Evolutionary conservation across 2,329 filamentous ascomycete genomes (phyloP), one percentile per base, ranked within the genome.

Genomic region (Sphaceloma murrayae): DNA sequence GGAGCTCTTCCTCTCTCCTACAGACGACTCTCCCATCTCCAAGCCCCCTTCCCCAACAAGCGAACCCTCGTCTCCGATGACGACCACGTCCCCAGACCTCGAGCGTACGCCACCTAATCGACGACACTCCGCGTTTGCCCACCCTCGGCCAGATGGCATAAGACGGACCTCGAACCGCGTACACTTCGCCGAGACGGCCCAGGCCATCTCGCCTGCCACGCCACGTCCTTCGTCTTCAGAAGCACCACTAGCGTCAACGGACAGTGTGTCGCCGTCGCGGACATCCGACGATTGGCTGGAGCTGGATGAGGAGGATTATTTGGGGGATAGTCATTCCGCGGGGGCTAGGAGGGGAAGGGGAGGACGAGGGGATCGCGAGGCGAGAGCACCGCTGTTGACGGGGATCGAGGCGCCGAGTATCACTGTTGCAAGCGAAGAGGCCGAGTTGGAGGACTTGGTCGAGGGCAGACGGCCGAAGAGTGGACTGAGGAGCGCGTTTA

Each of bases 401-500:
- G 78, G 80, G 50, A 85, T 93, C 51, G 83, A 91, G 62, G 85
- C 85, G 1, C 87, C 88, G 1, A 83, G 82, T 49, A 73, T 83
- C 34, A 79, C 85, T 8, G 66, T 94, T 36, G 85, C 71, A 66
- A 80, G 64, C 53, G 68, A 68, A 18, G 71, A 76, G 45, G 55
- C 65, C 2, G 65, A 73, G 47, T 71, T 75, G 53, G 73, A 77
- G 53, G 73, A 79, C 42, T 64, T 76, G 48, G 59, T 80, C 46
- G 75, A 78, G 53, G 70, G 63, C 50, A 72, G 75, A 14, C 74
- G 88, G 46, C 87, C 89, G 34, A 89, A 89, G 66, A 94, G 85
- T 47, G 82, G 83, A 4, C 73, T 96, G 66, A 73, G 75, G 50
- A 85, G 82, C 60, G 89, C 91, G 2, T 96, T 98, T 54, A 94